Conservation (phyloP, 2,329 filamentous ascomycete genomes). For the Apiospora pterosperma region DNA sequence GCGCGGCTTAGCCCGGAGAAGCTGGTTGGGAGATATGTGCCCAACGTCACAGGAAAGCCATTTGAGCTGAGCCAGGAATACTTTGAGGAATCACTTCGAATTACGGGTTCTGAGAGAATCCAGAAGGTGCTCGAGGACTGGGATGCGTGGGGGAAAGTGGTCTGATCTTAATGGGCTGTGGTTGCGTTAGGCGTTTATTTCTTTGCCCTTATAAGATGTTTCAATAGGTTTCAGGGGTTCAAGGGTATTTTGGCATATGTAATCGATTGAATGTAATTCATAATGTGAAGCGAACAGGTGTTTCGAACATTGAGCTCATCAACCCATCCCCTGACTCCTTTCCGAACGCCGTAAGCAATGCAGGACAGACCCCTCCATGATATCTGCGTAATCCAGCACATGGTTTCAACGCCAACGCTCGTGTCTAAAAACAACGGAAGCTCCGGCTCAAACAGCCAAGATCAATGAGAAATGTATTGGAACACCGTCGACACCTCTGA, state of each 20-base stretch:
- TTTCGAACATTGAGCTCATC: neutral
- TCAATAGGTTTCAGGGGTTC: neutral
- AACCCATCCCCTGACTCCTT: neutral
- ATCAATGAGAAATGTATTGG: constrained; percentile 89
- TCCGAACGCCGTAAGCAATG: neutral
- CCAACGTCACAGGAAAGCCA: constrained; percentile 30
- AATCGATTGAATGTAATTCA: neutral
- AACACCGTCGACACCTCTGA: constrained; percentile 89
- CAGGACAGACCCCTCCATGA: neutral
- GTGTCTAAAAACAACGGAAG: neutral
- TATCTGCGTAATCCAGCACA: neutral
- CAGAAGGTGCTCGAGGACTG: constrained; percentile 17
- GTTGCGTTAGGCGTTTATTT: neutral
- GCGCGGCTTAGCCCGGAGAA: constrained; percentile 19
- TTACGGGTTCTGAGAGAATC: constrained; percentile 17
- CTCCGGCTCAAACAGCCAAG: neutral
- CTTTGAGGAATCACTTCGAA: constrained; percentile 19
- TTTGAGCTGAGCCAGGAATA: constrained; percentile 24
- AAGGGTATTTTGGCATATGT: neutral
- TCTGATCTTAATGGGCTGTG: neutral
- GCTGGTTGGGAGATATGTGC: constrained; percentile 29
- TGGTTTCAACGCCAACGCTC: neutral
- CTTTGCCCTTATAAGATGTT: neutral
- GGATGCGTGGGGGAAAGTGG: constrained; percentile 26
- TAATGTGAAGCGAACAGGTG: neutral